Percentiles rank a stretch among this genome's conserved stretches.
Conservation (phyloP, 345 rosid species). For the Litchi chinensis region DNA sequence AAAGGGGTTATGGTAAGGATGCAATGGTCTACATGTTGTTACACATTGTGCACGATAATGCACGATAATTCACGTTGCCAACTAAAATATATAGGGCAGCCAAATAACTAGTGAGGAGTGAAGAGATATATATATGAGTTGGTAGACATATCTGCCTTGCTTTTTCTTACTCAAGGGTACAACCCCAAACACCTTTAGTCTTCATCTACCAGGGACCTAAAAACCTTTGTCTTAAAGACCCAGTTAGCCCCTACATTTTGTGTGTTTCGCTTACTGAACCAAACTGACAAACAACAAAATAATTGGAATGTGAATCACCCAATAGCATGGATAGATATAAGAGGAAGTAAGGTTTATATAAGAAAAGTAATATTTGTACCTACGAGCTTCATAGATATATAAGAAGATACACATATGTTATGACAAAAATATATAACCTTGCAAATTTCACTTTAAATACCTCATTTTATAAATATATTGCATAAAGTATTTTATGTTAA, state of each 20-base stretch:
- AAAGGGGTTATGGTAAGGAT: no score
- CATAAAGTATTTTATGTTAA: no score
- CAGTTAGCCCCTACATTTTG: slow-evolving; percentile 14
- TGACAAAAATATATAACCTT: no score
- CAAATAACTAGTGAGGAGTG: background rate
- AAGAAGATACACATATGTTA: no score
- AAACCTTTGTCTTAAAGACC: slow-evolving; percentile 21
- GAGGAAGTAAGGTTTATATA: background rate
- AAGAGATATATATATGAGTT: background rate
- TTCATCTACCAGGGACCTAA: slow-evolving; percentile 22
- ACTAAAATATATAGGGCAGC: background rate
- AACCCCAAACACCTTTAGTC: slow-evolving; percentile 25
- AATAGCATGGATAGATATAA: background rate
- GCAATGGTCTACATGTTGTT: no score
- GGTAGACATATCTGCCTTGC: background rate
- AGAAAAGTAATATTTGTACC: no score
- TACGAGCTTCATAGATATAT: no score
- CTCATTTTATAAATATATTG: no score
- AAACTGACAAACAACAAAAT: background rate
- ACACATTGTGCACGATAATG: no score
- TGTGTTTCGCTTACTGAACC: slow-evolving; percentile 1
- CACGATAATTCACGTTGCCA: no score
- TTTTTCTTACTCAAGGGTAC: slow-evolving; percentile 30
- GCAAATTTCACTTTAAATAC: no score
- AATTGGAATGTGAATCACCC: background rate